Conservation (phyloP, 2,329 filamentous ascomycete genomes). For the Ophiostoma sp. region DNA sequence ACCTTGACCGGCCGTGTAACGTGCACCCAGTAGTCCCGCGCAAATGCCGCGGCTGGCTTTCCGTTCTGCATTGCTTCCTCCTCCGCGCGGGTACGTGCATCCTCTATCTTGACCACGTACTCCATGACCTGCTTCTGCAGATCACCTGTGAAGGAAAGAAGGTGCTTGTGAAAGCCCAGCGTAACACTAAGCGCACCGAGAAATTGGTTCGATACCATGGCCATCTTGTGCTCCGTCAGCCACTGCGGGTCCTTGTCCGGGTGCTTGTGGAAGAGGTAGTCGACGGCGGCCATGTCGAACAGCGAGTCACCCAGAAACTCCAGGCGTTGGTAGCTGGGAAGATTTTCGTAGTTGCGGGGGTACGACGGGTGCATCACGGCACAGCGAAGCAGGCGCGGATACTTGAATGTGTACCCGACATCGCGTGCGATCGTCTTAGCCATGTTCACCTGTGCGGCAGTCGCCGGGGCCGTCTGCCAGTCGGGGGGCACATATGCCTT, state of each 20-base stretch:
- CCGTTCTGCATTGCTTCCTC: slow-evolving; percentile 35
- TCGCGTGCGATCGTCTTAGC: slow-evolving; percentile 57
- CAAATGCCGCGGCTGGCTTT: slow-evolving; percentile 38
- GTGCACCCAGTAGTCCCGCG: slow-evolving; percentile 64
- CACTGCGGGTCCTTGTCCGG: slow-evolving; percentile 85
- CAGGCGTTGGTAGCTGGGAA: slow-evolving; percentile 83
- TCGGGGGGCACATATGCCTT: slow-evolving; percentile 60
- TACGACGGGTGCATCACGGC: slow-evolving; percentile 88
- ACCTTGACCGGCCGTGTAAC: slow-evolving; percentile 62
- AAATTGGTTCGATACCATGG: slow-evolving; percentile 98
- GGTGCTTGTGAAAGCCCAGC: slow-evolving; percentile 69
- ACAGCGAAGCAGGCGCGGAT: slow-evolving; percentile 70
- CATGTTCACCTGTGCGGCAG: slow-evolving; percentile 64
- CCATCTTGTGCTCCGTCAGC: slow-evolving; percentile 98
- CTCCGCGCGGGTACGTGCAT: slow-evolving; percentile 36
- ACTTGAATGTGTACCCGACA: slow-evolving; percentile 60
- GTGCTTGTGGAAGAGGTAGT: slow-evolving; percentile 71
- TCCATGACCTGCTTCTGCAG: slow-evolving; percentile 45
- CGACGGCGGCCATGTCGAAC: slow-evolving; percentile 78
- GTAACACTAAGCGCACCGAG: slow-evolving; percentile 74
- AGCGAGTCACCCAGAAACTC: slow-evolving; percentile 90
- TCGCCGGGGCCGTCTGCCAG: slow-evolving; percentile 61
- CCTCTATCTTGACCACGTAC: slow-evolving; percentile 54
- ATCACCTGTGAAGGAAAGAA: slow-evolving; percentile 51
- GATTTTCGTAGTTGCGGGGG: slow-evolving; percentile 64